phyloP scores from a whole-genome alignment of 768 basidiomycete genomes.

The Hirschioporus abietinus region DNA sequence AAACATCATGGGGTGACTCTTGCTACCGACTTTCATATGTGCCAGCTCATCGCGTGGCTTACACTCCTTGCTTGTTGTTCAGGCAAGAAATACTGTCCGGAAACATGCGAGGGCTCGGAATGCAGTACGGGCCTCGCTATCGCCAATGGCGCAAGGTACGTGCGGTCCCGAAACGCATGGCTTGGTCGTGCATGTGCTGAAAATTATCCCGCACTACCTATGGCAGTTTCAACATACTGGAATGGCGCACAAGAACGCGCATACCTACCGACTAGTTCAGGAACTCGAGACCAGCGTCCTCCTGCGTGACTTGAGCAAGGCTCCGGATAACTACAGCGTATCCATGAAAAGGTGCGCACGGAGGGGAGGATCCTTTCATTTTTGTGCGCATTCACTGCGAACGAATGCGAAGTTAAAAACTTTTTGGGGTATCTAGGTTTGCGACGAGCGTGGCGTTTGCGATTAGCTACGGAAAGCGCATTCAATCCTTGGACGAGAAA shows the following conservation, averaged over 20 bases:
- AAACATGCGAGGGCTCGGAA: conserved; percentile 41
- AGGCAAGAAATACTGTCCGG: conserved; percentile 43
- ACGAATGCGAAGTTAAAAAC: background rate
- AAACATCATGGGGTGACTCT: conserved; percentile 37
- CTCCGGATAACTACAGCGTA: conserved; percentile 33
- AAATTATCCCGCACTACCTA: background rate
- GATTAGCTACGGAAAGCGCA: conserved; percentile 37
- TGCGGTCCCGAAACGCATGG: background rate
- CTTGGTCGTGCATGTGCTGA: background rate
- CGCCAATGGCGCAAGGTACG: conserved; percentile 37
- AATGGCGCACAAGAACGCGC: conserved; percentile 29
- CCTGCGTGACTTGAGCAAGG: conserved; percentile 33
- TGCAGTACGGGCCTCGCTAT: conserved; percentile 38
- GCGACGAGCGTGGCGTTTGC: conserved; percentile 41
- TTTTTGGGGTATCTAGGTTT: conserved; percentile 22
- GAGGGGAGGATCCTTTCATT: background rate
- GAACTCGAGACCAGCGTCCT: conserved; percentile 41
- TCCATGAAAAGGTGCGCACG: conserved; percentile 34
- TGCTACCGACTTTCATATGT: background rate
- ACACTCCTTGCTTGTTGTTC: background rate
- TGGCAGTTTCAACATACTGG: background rate
- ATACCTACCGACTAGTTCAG: conserved; percentile 41
- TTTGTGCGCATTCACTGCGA: background rate
- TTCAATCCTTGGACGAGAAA: conserved; percentile 41
- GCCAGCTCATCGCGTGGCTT: background rate